phyloP scores from a whole-genome alignment of 2,329 filamentous ascomycete species.

The Nemania sp. region DNA sequence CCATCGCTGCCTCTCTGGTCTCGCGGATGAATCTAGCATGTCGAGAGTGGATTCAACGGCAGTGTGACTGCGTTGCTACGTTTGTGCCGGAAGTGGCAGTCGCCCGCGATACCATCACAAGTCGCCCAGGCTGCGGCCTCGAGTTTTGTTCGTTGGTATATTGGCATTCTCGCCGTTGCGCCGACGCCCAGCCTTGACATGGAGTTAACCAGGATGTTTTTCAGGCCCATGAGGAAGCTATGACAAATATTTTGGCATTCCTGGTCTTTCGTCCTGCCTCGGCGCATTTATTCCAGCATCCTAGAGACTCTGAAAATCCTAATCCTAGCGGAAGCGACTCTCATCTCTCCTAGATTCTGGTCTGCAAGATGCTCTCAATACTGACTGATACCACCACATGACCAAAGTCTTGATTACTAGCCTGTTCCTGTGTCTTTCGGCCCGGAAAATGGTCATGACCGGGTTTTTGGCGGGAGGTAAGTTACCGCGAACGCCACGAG shows the following conservation, averaged over 20 bases:
- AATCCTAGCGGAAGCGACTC: background rate
- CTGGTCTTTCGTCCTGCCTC: slow-evolving; percentile 19
- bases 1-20: background rate
- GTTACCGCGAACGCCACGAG: slow-evolving; percentile 7
- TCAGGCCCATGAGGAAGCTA: background rate
- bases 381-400: slow-evolving; percentile 5
- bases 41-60: background rate
- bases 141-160: background rate
- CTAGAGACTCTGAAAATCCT: background rate
- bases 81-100: background rate
- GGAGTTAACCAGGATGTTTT: background rate
- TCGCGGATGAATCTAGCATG: background rate
- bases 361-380: background rate
- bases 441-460: background rate
- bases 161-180: background rate
- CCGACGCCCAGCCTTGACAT: background rate
- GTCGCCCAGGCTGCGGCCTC: background rate
- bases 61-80: slow-evolving; percentile 5
- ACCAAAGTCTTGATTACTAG: background rate
- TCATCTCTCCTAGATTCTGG: background rate
- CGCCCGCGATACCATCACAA: slow-evolving; percentile 6
- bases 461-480: background rate
- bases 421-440: background rate
- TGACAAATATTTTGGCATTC: slow-evolving; percentile 12
- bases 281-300: background rate